These are phyloP conservation scores for Mycena haematopus DNA, from an alignment of 768 basidiomycete species.

Conservation along the genomic window DNA sequence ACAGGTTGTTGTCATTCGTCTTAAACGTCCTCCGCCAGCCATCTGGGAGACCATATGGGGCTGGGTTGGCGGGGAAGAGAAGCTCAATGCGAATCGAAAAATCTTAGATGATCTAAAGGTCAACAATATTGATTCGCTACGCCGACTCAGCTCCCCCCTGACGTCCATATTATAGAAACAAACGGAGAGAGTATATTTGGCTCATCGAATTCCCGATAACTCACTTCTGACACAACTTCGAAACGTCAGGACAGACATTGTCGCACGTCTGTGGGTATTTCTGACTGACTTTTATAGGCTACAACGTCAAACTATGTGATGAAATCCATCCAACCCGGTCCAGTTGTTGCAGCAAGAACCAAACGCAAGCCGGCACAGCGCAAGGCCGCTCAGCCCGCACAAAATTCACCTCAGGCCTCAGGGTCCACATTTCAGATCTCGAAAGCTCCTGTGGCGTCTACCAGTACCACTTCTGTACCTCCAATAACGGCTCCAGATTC, in stretches of 20 bases:
- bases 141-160: conserved; percentile 5
- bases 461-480: background rate
- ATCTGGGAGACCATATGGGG: conserved; percentile 65
- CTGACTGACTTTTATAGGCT: conserved; percentile 40
- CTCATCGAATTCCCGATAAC: conserved; percentile 62
- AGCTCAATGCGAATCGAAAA: conserved; percentile 54
- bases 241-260: conserved; percentile 46
- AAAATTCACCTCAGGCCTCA: conserved; percentile 30
- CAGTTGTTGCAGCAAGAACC: conserved; percentile 37
- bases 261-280: background rate
- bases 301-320: conserved; percentile 55
- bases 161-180: conserved; percentile 42
- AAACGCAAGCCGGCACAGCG: conserved; percentile 38
- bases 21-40: conserved; percentile 53
- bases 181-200: conserved; percentile 57
- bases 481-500: background rate
- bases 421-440: conserved; percentile 12
- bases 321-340: conserved; percentile 63
- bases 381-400: conserved; percentile 41
- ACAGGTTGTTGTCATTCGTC: conserved; percentile 52
- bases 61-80: conserved; percentile 67
- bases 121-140: background rate
- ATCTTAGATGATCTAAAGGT: conserved; percentile 52
- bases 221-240: conserved; percentile 65
- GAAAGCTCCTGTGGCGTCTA: conserved; percentile 5